These are phyloP conservation scores for Coemansia biformis DNA, from an alignment of 192 early-diverging fungal species.

Conservation along the genomic window DNA sequence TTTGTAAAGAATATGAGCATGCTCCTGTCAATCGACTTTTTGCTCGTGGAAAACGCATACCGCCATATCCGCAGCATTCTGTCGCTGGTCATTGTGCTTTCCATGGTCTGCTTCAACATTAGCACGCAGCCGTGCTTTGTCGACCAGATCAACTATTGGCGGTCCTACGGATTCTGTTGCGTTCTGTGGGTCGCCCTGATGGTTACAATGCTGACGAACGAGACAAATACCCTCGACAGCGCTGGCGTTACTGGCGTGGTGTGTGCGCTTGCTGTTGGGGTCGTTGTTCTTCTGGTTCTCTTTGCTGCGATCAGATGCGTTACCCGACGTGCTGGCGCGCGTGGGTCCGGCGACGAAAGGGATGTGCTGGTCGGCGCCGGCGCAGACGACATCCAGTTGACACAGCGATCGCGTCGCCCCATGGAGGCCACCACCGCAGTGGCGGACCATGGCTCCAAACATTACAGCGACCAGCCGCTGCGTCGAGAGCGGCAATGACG, in stretches of 20 bases:
- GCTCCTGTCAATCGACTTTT: slow-evolving; percentile 61
- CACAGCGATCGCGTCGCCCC: too few relatives aligned
- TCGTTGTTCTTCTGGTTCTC: slow-evolving; percentile 53
- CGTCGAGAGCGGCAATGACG: too few relatives aligned
- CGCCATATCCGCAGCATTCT: slow-evolving; percentile 60
- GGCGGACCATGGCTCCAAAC: too few relatives aligned
- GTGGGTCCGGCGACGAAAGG: too few relatives aligned
- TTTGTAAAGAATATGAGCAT: slow-evolving; percentile 72
- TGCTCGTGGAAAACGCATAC: slow-evolving; percentile 57
- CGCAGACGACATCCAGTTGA: too few relatives aligned
- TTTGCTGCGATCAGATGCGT: slow-evolving; percentile 44
- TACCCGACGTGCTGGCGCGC: too few relatives aligned
- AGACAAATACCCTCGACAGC: slow-evolving; percentile 24
- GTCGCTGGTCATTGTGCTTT: slow-evolving; percentile 61
- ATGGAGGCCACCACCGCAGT: too few relatives aligned
- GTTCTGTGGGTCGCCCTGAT: slow-evolving; percentile 66
- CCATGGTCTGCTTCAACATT: slow-evolving; percentile 72
- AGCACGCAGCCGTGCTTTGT: slow-evolving; percentile 68
- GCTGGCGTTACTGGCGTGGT: slow-evolving; percentile 39
- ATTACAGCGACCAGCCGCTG: too few relatives aligned
- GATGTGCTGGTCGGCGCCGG: too few relatives aligned
- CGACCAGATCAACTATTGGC: slow-evolving; percentile 68
- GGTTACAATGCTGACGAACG: slow-evolving; percentile 61
- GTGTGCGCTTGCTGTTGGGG: slow-evolving; percentile 54
- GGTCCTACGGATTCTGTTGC: slow-evolving; percentile 59